These are phyloP conservation scores for Eucalyptus sp. DNA, from an alignment of 345 rosid species.

Conservation along the genomic window DNA sequence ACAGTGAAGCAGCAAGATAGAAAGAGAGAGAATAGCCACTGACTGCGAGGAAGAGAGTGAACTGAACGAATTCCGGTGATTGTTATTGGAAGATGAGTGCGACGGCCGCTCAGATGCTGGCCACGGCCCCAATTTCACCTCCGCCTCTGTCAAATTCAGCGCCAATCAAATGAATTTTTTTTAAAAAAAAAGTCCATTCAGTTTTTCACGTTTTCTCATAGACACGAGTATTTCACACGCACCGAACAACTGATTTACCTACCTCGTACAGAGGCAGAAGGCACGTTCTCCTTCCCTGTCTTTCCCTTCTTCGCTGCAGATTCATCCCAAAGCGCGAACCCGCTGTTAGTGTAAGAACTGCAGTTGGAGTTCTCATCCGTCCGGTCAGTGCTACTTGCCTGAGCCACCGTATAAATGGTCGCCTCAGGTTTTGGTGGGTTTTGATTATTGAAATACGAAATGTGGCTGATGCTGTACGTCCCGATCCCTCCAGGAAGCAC, in stretches of 20 bases:
- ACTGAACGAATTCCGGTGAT: constrained; percentile 43
- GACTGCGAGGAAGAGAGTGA: constrained; percentile 65
- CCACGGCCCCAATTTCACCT: constrained; percentile 39
- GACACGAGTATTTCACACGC: not conserved
- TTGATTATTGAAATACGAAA: constrained; percentile 45
- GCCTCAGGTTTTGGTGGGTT: constrained; percentile 60
- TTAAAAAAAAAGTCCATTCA: not conserved
- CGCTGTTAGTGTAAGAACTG: constrained; percentile 73
- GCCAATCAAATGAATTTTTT: not conserved
- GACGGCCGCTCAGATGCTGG: constrained; percentile 34
- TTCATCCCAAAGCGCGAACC: constrained; percentile 82
- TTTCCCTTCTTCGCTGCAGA: constrained; percentile 71
- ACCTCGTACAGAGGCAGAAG: constrained; percentile 37
- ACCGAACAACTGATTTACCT: not conserved
- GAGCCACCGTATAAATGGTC: constrained; percentile 26
- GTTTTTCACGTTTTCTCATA: not conserved
- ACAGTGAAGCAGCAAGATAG: not conserved
- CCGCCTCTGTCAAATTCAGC: constrained; percentile 21
- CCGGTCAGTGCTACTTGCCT: constrained; percentile 39
- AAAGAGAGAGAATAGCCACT: constrained; percentile 9
- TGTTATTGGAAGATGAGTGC: constrained; percentile 42
- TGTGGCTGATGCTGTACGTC: constrained; percentile 71
- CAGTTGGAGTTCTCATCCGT: constrained; percentile 72
- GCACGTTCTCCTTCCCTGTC: constrained; percentile 84
- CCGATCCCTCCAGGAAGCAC: constrained; percentile 93